phyloP scores from a whole-genome alignment of 805 yeast genomes.

The Suhomyces pyralidae region DNA sequence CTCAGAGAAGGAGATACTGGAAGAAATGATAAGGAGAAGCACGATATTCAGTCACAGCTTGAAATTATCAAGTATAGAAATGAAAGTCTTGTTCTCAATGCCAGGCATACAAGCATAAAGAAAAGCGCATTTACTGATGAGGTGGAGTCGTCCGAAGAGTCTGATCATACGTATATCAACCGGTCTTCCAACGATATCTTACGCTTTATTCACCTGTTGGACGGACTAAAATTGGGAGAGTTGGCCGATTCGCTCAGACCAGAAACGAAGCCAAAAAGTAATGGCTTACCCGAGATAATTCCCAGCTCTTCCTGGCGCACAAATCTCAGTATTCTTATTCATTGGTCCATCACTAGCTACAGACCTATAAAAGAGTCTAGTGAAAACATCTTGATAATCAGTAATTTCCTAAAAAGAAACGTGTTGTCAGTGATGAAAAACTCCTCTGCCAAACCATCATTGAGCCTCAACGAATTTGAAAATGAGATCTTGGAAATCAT shows the following conservation, averaged over 20 bases:
- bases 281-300: neutral
- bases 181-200: conserved; percentile 27
- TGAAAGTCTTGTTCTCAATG: conserved; percentile 64
- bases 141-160: neutral
- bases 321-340: conserved; percentile 32
- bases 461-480: conserved; percentile 40
- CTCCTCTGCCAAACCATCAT: conserved; percentile 14
- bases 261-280: neutral
- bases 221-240: conserved; percentile 29
- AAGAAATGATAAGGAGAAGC: conserved; percentile 20
- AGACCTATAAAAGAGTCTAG: conserved; percentile 30
- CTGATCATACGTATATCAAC: conserved; percentile 20
- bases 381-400: conserved; percentile 35
- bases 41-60: conserved; percentile 44
- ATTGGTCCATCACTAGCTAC: conserved; percentile 41
- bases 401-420: conserved; percentile 44
- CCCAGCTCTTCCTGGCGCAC: conserved; percentile 26
- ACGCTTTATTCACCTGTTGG: conserved; percentile 35
- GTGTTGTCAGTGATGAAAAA: conserved; percentile 18
- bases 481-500: conserved; percentile 40
- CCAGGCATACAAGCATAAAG: conserved; percentile 13
- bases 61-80: conserved; percentile 64
- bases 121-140: neutral
- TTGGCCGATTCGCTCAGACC: conserved; percentile 28
- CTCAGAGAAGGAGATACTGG: conserved; percentile 17